Evolutionary conservation across 179 eudicot genomes (phyloP), one percentile per base, ranked within the genome.

Genomic region (Beta corolliflora): DNA sequence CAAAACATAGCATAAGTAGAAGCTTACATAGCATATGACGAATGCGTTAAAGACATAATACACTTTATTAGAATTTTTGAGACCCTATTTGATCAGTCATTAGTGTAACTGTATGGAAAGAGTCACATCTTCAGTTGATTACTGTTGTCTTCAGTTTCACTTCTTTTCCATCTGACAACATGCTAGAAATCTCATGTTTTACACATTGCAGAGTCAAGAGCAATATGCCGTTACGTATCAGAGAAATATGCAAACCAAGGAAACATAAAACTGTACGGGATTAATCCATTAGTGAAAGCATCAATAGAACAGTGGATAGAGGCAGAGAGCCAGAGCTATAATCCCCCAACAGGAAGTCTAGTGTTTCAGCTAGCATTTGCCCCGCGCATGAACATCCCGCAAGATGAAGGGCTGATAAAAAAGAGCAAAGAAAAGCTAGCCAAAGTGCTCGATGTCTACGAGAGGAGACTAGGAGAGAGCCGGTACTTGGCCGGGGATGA

Each of bases 281-380:
- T 85, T 25, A 90, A 94, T 86, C 90, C 88, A 44, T 44, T 93
- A 67, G 93, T 78, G 83, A 94, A 94, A 73, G 98, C 98, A 45
- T 94, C 95, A 4, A 94, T 94, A 5, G 98, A 94, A 13, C 97
- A 94, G 75, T 94, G 98, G 97, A 25, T 94, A 31, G 98, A 94
- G 84, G 93, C 95, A 0, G 98, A 94, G 78, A 82, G 91, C 71
- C 97, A 94, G 76, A 94, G 74, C 87, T 94, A 88, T 79, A 88
- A 87, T 73, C 94, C 92, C 0, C 94, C 98, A 0, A 78, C 92
- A 81, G 88, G 91, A 0, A 79, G 80, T 11, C 91, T 94, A 1
- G 90, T 90, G 11, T 94, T 94, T 75, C 98, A 94, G 88, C 91
- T 94, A 1, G 89, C 90, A 5, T 91, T 91, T 80, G 98, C 92